phyloP scores from a whole-genome alignment of 2,329 filamentous ascomycete genomes.

The Lecanicillium sp. region DNA sequence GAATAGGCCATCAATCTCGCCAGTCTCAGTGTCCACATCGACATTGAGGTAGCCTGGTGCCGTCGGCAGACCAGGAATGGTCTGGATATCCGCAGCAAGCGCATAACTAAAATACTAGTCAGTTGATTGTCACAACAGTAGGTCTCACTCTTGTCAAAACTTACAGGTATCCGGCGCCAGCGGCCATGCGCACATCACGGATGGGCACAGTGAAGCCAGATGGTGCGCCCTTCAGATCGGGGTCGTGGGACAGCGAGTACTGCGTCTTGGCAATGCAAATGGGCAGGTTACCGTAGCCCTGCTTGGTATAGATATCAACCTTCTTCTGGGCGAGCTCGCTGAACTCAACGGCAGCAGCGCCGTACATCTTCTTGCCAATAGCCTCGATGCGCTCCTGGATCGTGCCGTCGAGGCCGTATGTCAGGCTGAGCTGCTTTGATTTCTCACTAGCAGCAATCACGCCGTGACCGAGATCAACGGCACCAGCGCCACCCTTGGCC shows the following conservation, averaged over 20 bases:
- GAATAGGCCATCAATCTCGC: slow-evolving; percentile 82
- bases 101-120: slow-evolving; percentile 56
- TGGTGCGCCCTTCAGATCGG: slow-evolving; percentile 87
- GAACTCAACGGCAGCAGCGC: slow-evolving; percentile 81
- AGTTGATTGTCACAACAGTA: slow-evolving; percentile 19
- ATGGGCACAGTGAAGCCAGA: slow-evolving; percentile 93
- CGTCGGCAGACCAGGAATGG: slow-evolving; percentile 90
- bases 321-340: slow-evolving; percentile 92
- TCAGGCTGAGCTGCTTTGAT: slow-evolving; percentile 77
- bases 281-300: slow-evolving; percentile 86
- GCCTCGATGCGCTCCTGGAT: slow-evolving; percentile 85
- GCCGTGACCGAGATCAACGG: slow-evolving; percentile 77
- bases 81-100: slow-evolving; percentile 94
- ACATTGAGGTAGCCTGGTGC: slow-evolving; percentile 94
- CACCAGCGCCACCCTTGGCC: slow-evolving; percentile 88
- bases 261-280: slow-evolving; percentile 98
- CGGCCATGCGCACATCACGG: slow-evolving; percentile 85
- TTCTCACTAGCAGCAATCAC: slow-evolving; percentile 77
- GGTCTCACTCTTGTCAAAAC: slow-evolving; percentile 22
- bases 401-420: slow-evolving; percentile 71
- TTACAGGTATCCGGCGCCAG: slow-evolving; percentile 85
- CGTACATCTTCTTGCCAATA: slow-evolving; percentile 92
- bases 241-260: slow-evolving; percentile 91
- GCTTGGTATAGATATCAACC: slow-evolving; percentile 86
- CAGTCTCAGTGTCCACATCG: slow-evolving; percentile 74